These are phyloP conservation scores for Endoconidiophora laricicola DNA, from an alignment of 2,329 filamentous ascomycete species.

Conservation along the genomic window DNA sequence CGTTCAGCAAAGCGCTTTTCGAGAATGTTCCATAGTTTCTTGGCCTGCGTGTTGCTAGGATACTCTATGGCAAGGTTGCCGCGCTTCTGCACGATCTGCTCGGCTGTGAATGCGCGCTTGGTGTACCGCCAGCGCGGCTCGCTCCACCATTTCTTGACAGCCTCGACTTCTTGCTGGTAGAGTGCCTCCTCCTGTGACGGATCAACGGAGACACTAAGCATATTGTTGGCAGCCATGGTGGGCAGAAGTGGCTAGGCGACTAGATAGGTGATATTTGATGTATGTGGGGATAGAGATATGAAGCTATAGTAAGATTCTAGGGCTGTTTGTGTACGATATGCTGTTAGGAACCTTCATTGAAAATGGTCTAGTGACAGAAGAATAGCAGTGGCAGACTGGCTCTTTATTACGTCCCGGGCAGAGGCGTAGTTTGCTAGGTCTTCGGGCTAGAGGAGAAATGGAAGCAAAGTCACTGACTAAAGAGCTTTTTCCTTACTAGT, in stretches of 20 bases:
- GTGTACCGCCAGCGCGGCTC: slow-evolving; percentile 87
- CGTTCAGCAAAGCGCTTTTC: slow-evolving; percentile 71
- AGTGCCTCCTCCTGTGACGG: slow-evolving; percentile 43
- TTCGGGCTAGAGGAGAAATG: slow-evolving; percentile 5
- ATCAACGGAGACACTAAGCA: slow-evolving; percentile 41
- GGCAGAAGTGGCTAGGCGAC: neutral
- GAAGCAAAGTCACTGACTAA: too few relatives aligned
- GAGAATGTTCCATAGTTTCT: slow-evolving; percentile 88
- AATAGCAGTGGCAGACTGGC: too few relatives aligned
- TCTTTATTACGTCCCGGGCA: too few relatives aligned
- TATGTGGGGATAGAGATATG: neutral
- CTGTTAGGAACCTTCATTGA: neutral
- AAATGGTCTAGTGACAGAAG: too few relatives aligned
- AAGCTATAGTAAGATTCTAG: too few relatives aligned
- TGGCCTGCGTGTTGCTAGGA: slow-evolving; percentile 71
- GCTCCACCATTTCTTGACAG: slow-evolving; percentile 87
- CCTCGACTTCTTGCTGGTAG: slow-evolving; percentile 69
- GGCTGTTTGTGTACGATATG: neutral
- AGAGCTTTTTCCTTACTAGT: too few relatives aligned
- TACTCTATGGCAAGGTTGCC: slow-evolving; percentile 84
- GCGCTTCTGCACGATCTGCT: slow-evolving; percentile 92
- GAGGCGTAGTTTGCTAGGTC: too few relatives aligned
- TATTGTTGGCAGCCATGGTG: slow-evolving; percentile 45
- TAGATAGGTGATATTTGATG: slow-evolving; percentile 5
- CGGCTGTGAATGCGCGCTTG: slow-evolving; percentile 81